Conservation (phyloP, 768 basidiomycete species). For the Kwoniella sp. region DNA sequence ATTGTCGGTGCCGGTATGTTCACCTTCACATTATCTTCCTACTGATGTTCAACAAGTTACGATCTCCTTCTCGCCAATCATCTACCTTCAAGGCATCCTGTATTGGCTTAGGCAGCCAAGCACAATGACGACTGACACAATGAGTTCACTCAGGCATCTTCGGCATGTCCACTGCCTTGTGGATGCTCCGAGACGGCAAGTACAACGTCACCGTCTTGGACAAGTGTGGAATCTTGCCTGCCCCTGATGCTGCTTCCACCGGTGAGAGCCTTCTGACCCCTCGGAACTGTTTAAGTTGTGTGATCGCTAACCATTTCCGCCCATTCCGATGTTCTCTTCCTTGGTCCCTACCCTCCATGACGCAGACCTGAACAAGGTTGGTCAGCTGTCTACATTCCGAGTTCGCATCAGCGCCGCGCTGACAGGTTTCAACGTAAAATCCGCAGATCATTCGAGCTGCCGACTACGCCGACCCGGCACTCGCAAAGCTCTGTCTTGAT, state of each 20-base stretch:
- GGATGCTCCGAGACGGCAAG: constrained; percentile 66
- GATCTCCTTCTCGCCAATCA: no score
- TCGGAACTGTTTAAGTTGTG: no score
- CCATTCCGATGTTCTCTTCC: no score
- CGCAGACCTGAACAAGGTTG: constrained; percentile 45
- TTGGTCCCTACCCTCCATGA: background rate
- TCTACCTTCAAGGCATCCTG: no score
- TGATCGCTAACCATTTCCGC: background rate
- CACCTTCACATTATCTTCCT: background rate
- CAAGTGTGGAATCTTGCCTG: constrained; percentile 69
- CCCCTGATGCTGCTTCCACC: constrained; percentile 75
- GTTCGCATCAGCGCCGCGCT: background rate
- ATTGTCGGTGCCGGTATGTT: constrained; percentile 43
- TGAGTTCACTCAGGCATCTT: constrained; percentile 61
- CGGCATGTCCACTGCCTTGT: constrained; percentile 81
- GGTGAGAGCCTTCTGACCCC: constrained; percentile 50
- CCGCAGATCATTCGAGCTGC: constrained; percentile 54
- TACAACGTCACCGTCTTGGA: constrained; percentile 79
- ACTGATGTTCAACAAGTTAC: no score
- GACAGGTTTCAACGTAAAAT: constrained; percentile 32
- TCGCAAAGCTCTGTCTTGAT: constrained; percentile 71
- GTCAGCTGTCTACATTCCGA: background rate
- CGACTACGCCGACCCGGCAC: constrained; percentile 57
- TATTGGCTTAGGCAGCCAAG: no score
- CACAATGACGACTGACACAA: no score